Base-by-base conservation (phyloP, 805 yeast species). In the Wickerhamiella kazuoi region DNA sequence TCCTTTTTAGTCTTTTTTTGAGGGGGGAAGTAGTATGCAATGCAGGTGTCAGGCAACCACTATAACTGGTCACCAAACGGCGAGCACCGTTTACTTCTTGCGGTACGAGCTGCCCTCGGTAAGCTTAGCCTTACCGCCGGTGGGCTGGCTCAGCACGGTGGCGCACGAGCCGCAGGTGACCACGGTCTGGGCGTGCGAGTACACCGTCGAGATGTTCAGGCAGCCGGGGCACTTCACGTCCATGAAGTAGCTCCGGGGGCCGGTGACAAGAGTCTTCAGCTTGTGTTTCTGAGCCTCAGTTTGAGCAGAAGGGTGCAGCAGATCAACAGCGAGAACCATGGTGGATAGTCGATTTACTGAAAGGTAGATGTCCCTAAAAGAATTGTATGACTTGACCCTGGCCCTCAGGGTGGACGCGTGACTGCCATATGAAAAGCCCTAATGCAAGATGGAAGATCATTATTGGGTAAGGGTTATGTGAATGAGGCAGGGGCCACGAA, bases 211-310 rank as follows among this genome's bases (percentile, higher is more conserved):
- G 74, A 90, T 90, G 78, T 78, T 80, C 67, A 87, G 75, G 74
- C 99, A 90, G 60, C 98, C 97, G 69, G 93, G 97, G 71, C 98
- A 90, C 71, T 87, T 90, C 59, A 90, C 98, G 65, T 90, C 99
- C 95, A 90, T 86, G 80, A 90, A 90, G 78, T 72, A 90, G 46
- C 97, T 86, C 79, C 97, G 82, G 69, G 99, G 99, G 50, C 80
- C 65, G 68, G 87, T 95, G 56, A 90, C 99, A 63, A 90, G 79
- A 61, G 80, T 76, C 84, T 87, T 90, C 64, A 86, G 76, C 73
- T 90, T 90, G 83, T 90, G 94, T 69, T 86, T 76, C 70, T 76
- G 78, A 61, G 84, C 86, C 78, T 90, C 99, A 57, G 94, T 65
- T 64, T 87, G 93, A 63, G 94, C 81, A 67, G 79, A 69, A 69